phyloP scores from a whole-genome alignment of 2,329 filamentous ascomycete species.

The Tympanopsis confertula region DNA sequence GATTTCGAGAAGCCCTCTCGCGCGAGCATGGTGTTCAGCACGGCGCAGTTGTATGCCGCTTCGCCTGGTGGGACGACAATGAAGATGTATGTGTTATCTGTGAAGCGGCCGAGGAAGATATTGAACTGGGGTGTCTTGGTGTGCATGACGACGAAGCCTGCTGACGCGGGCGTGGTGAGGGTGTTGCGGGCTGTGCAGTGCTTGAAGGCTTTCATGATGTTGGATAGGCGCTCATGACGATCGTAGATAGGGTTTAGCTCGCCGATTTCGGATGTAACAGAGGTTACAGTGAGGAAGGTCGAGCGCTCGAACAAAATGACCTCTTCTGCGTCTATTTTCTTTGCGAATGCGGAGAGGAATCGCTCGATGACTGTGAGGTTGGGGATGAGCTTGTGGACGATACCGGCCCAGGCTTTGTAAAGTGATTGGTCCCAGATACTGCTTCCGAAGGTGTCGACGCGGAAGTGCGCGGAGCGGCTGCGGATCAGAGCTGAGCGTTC shows the following conservation, averaged over 20 bases:
- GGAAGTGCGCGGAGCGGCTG: slow-evolving; percentile 34
- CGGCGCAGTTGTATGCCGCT: slow-evolving; percentile 54
- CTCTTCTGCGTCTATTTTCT: slow-evolving; percentile 58
- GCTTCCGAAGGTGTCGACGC: slow-evolving; percentile 56
- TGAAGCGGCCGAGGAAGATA: slow-evolving; percentile 61
- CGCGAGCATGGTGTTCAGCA: slow-evolving; percentile 56
- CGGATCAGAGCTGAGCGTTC: slow-evolving; percentile 1
- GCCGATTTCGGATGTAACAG: slow-evolving; percentile 48
- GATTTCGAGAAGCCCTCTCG: slow-evolving; percentile 36
- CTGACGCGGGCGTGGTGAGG: slow-evolving; percentile 37
- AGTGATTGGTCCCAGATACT: slow-evolving; percentile 70
- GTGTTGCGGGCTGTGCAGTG: slow-evolving; percentile 40
- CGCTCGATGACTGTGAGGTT: slow-evolving; percentile 57
- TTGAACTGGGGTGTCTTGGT: slow-evolving; percentile 50
- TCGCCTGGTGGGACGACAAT: slow-evolving; percentile 60
- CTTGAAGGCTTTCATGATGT: slow-evolving; percentile 69
- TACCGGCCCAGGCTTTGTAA: slow-evolving; percentile 67
- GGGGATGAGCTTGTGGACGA: slow-evolving; percentile 64
- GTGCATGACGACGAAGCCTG: slow-evolving; percentile 43
- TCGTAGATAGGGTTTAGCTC: slow-evolving; percentile 55
- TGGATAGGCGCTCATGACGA: slow-evolving; percentile 60
- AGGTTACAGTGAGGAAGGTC: slow-evolving; percentile 62
- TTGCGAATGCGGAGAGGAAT: slow-evolving; percentile 50
- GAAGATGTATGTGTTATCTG: slow-evolving; percentile 64
- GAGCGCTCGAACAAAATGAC: slow-evolving; percentile 63